A percentile compares a stretch with the other conserved stretches of the same genome.
Conservation (phyloP, 805 yeast species). For the Isabelozyma rhagii region DNA sequence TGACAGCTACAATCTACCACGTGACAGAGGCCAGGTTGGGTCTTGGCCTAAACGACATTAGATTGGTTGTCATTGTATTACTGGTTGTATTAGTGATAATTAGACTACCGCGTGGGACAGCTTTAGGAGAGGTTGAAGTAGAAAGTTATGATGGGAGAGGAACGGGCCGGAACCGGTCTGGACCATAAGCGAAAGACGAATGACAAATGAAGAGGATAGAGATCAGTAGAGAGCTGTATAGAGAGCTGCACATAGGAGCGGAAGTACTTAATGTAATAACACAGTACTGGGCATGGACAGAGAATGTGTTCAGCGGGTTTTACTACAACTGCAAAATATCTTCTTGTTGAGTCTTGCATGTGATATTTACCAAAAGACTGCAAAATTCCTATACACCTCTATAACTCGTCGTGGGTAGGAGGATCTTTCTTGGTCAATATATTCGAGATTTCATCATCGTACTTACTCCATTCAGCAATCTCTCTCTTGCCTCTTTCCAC, state of each 20-base stretch:
- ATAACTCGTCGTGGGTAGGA: conserved; percentile 1
- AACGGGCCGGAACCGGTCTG: too few relatives aligned
- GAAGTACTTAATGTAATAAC: too few relatives aligned
- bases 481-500: conserved; percentile 71
- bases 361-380: background rate
- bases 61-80: too few relatives aligned
- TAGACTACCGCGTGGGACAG: too few relatives aligned
- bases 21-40: background rate
- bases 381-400: background rate
- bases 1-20: background rate
- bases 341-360: background rate
- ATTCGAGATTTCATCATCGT: conserved; percentile 51
- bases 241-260: too few relatives aligned
- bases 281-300: background rate
- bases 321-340: background rate
- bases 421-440: conserved; percentile 1
- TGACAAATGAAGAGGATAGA: too few relatives aligned
- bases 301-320: background rate
- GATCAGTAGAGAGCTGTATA: too few relatives aligned
- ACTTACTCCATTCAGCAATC: conserved; percentile 72
- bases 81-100: too few relatives aligned
- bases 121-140: too few relatives aligned
- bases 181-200: too few relatives aligned
- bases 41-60: too few relatives aligned
- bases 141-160: too few relatives aligned